phyloP scores from a whole-genome alignment of 1,139 yeast species.

The Taphrina pruni region DNA sequence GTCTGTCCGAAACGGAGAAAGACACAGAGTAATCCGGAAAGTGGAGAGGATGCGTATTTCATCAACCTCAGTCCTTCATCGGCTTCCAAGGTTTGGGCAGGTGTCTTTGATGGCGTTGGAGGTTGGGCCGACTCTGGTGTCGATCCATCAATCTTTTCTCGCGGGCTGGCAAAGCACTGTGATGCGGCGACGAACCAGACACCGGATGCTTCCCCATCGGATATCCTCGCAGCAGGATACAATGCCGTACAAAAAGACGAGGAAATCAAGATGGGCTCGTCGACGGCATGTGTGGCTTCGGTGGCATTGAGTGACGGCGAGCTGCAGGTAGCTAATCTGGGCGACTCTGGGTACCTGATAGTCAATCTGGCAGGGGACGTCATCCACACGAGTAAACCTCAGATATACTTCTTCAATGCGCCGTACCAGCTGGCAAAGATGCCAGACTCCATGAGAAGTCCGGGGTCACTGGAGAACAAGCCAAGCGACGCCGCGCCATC shows the following conservation, averaged over 20 bases:
- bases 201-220: slow-evolving; percentile 18
- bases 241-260: slow-evolving; percentile 58
- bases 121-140: slow-evolving; percentile 95
- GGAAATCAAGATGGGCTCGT: slow-evolving; percentile 86
- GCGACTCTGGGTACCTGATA: slow-evolving; percentile 94
- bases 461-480: slow-evolving; percentile 61
- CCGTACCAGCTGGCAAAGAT: slow-evolving; percentile 89
- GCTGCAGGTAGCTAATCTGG: slow-evolving; percentile 72
- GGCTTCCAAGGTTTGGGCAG: slow-evolving; percentile 60
- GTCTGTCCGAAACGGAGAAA: slow-evolving; percentile 29
- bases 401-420: slow-evolving; percentile 84
- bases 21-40: slow-evolving; percentile 23
- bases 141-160: slow-evolving; percentile 63
- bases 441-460: slow-evolving; percentile 66
- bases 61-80: slow-evolving; percentile 1
- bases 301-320: slow-evolving; percentile 62
- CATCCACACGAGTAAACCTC: slow-evolving; percentile 72
- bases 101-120: slow-evolving; percentile 98
- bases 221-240: slow-evolving; percentile 24
- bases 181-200: slow-evolving; percentile 16
- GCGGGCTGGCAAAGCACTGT: slow-evolving; percentile 33
- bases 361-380: slow-evolving; percentile 67
- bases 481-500: slow-evolving; percentile 59
- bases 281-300: slow-evolving; percentile 84
- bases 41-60: slow-evolving; percentile 38